Evolutionary conservation across 768 basidiomycete species (phyloP).

Genomic region (Tephrocybe sp.): DNA sequence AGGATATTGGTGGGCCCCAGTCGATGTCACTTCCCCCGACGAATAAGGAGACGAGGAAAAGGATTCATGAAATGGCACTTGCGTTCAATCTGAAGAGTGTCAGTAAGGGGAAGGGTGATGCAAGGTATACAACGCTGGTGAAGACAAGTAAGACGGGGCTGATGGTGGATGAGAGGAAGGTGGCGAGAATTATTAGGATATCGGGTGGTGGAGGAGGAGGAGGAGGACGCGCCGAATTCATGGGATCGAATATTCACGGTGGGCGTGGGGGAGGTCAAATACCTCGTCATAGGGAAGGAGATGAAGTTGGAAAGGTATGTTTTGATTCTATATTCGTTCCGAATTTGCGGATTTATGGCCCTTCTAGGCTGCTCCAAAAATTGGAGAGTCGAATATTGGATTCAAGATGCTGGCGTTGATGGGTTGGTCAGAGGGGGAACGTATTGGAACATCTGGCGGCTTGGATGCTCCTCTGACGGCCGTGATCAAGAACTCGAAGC

Average conservation of each 20-base stretch:
- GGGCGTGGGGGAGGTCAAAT: slow-evolving; percentile 20
- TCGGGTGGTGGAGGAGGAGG: slow-evolving; percentile 30
- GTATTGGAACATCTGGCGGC: slow-evolving; percentile 67
- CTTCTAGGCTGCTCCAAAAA: slow-evolving; percentile 71
- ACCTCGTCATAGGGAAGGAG: slow-evolving; percentile 73
- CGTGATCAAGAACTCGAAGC: slow-evolving; percentile 82
- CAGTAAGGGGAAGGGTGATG: slow-evolving; percentile 68
- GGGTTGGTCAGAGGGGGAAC: slow-evolving; percentile 87
- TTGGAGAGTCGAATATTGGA: slow-evolving; percentile 77
- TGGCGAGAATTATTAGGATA: slow-evolving; percentile 43
- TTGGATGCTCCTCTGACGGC: slow-evolving; percentile 77
- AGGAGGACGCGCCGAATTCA: slow-evolving; percentile 33
- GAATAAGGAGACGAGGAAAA: slow-evolving; percentile 65
- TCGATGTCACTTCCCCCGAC: slow-evolving; percentile 78
- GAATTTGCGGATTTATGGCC: background rate
- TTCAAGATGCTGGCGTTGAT: slow-evolving; percentile 85
- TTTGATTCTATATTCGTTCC: background rate
- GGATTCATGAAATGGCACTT: slow-evolving; percentile 75
- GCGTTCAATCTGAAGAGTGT: slow-evolving; percentile 76
- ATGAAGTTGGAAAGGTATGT: slow-evolving; percentile 76
- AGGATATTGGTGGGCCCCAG: slow-evolving; percentile 44
- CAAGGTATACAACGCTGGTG: slow-evolving; percentile 72
- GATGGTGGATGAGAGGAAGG: slow-evolving; percentile 56
- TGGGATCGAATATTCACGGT: slow-evolving; percentile 29
- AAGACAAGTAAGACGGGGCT: slow-evolving; percentile 64